These are phyloP conservation scores for Backusella circina DNA, from an alignment of 192 early-diverging fungal genomes.

Conservation along the genomic window DNA sequence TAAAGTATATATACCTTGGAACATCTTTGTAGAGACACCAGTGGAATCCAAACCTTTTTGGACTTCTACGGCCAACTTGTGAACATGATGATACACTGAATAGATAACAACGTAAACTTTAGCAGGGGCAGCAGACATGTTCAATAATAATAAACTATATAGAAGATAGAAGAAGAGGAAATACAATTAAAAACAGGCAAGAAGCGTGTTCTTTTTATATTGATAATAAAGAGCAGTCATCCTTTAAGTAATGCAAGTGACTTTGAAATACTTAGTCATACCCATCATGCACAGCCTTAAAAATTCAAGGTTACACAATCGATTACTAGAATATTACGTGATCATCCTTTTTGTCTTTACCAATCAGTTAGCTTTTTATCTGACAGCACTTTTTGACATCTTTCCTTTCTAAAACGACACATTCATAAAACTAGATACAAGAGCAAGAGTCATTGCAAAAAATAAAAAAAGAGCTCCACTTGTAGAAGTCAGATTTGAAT, in stretches of 20 bases:
- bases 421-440: no score
- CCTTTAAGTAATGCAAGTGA: background rate
- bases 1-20: slow-evolving; percentile 31
- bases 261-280: background rate
- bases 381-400: background rate
- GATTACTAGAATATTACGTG: background rate
- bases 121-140: background rate
- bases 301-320: background rate
- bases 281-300: background rate
- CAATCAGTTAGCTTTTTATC: background rate
- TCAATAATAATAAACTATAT: background rate
- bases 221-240: background rate
- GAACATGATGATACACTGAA: slow-evolving; percentile 62
- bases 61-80: slow-evolving; percentile 64
- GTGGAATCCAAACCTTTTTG: slow-evolving; percentile 64
- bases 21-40: slow-evolving; percentile 37
- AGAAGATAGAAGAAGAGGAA: background rate
- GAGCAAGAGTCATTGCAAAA: no score
- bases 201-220: background rate
- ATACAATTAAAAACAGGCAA: background rate
- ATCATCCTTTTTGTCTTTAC: background rate
- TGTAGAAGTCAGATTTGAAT: no score
- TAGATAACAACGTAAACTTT: slow-evolving; percentile 37
- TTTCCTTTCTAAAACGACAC: background rate
- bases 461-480: no score